Evolutionary conservation across 805 yeast species (phyloP).

Genomic region (Helenozyma rhizophorensis): DNA sequence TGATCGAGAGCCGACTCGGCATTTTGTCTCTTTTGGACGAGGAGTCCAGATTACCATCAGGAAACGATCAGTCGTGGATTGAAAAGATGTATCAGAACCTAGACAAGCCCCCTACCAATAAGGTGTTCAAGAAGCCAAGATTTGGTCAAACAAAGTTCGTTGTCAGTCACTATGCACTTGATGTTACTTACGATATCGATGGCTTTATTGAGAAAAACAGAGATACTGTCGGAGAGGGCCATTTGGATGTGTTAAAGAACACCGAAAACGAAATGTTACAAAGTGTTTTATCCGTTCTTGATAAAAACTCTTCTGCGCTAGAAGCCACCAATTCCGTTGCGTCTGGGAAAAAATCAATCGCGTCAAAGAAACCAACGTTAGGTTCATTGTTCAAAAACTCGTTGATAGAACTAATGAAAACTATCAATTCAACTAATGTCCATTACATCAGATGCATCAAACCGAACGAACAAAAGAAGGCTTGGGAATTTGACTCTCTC

Average conservation of each 20-base stretch:
- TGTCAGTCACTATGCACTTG: constrained; percentile 91
- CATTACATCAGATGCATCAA: constrained; percentile 97
- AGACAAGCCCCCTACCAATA: constrained; percentile 69
- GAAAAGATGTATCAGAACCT: constrained; percentile 84
- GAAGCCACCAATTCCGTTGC: constrained; percentile 35
- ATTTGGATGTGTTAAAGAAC: constrained; percentile 73
- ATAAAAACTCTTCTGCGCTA: constrained; percentile 50
- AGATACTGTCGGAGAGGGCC: constrained; percentile 96
- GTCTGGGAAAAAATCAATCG: constrained; percentile 34
- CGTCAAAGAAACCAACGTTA: constrained; percentile 79
- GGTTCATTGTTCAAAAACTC: constrained; percentile 94
- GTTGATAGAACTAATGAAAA: constrained; percentile 85
- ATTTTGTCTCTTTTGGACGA: constrained; percentile 86
- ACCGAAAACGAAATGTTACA: constrained; percentile 63
- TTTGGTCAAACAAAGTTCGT: constrained; percentile 89
- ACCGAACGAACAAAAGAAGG: constrained; percentile 89
- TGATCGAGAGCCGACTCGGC: constrained; percentile 88
- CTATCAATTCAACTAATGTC: constrained; percentile 91
- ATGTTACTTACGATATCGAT: constrained; percentile 85
- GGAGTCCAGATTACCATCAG: constrained; percentile 92
- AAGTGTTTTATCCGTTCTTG: constrained; percentile 62
- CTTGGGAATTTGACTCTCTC: constrained; percentile 93
- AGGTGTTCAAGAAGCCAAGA: constrained; percentile 86
- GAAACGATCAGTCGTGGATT: constrained; percentile 88
- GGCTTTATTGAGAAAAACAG: constrained; percentile 96